Base-by-base conservation (phyloP, 2,329 filamentous ascomycete genomes). In the Mycocentrospora acerina region DNA sequence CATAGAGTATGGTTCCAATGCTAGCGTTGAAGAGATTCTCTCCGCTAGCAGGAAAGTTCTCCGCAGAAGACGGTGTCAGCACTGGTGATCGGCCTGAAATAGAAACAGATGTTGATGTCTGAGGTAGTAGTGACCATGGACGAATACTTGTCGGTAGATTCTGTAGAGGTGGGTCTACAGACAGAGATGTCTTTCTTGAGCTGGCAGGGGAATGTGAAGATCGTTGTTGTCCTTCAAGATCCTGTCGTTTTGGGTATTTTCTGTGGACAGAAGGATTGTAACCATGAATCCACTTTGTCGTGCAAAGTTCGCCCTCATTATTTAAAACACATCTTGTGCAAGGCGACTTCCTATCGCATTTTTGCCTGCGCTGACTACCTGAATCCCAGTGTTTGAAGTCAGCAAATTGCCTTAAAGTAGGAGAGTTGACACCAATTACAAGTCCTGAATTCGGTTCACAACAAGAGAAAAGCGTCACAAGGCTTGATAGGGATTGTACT, bases 221-320 rank as follows among this genome's bases (percentile, higher is more conserved):
- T 24, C 3, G 33, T 12, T 18, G 29, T 13, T 17, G 43, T 39
- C 19, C 19, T 9, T 22, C 19, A 6, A 22, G 19, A 22, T 22
- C 19, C 19, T 24, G 29, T 18, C 16, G 49, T 42, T 38, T 44
- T 2, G 54, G 51, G 25, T 59, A 64, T 35, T 57, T 62, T 19
- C 60, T 50, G 35, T 66, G 62, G 12, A 66, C 42, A 12, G 46
- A 41, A 12, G 60, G 57, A 36, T 66, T 55, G 44, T 64, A 66
- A 8, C 60, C 62, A 29, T 60, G 46, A 7, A 47, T 42, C 62
- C 62, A 66, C 41, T 59, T 49, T 8, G 55, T 60, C 15, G 57
- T 62, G 49, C 62, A 66, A 8, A 64, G 44, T 30, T 64, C 56
- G 10, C 46, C 46, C 42, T 64, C 60, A 19, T 58, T 58, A 35